Conservation (phyloP, 2,329 filamentous ascomycete species). For the Aspergillus fijiensis region DNA sequence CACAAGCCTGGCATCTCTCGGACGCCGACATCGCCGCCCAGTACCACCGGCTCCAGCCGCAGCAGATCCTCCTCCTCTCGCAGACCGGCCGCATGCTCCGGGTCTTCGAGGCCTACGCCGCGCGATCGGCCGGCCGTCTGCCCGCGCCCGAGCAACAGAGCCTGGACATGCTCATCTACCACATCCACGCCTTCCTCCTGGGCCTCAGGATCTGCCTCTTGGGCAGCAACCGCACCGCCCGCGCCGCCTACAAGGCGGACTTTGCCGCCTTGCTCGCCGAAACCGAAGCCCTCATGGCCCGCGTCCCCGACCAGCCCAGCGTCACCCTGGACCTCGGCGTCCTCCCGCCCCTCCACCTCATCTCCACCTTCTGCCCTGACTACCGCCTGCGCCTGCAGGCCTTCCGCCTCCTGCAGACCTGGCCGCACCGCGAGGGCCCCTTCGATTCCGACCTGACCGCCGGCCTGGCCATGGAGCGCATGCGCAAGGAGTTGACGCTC, state of each 20-base stretch:
- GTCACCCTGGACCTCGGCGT: constrained; percentile 32
- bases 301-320: constrained; percentile 13
- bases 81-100: too few relatives aligned
- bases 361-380: constrained; percentile 32
- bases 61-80: too few relatives aligned
- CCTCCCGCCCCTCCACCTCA: constrained; percentile 33
- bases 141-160: too few relatives aligned
- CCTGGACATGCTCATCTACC: too few relatives aligned
- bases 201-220: constrained; percentile 8
- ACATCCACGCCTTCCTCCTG: too few relatives aligned
- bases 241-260: constrained; percentile 3
- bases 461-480: constrained; percentile 23
- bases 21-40: too few relatives aligned
- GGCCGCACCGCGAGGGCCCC: constrained; percentile 36
- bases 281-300: constrained; percentile 5
- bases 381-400: constrained; percentile 26
- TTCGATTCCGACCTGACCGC: constrained; percentile 36
- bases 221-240: constrained; percentile 1
- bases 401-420: constrained; percentile 25
- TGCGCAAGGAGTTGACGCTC: too few relatives aligned
- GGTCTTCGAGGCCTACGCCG: too few relatives aligned
- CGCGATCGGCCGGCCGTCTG: too few relatives aligned
- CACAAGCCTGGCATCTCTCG: too few relatives aligned
- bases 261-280: constrained; percentile 8
- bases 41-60: too few relatives aligned